Conservation (phyloP, 768 basidiomycete species). For the Fistulinella prunicolor region DNA sequence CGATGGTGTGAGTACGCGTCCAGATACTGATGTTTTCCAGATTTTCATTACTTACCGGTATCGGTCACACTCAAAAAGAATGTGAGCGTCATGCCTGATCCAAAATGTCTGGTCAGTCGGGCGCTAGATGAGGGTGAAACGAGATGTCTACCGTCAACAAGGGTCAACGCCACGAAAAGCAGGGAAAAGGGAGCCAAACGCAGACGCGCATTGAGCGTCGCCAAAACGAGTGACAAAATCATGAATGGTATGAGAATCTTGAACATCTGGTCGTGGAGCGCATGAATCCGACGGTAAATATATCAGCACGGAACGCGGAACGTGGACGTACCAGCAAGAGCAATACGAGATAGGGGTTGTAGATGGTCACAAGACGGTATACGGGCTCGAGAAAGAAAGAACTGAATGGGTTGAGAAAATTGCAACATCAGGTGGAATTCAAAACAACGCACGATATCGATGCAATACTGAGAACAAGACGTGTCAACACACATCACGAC, state of each 20-base stretch:
- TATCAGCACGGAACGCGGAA: too few relatives aligned
- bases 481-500: neutral
- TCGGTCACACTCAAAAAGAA: neutral
- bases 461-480: slow-evolving; percentile 52
- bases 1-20: too few relatives aligned
- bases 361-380: neutral
- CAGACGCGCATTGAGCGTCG: neutral
- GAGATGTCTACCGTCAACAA: neutral
- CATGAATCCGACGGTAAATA: too few relatives aligned
- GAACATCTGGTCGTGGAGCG: neutral
- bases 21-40: neutral
- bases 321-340: neutral
- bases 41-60: neutral
- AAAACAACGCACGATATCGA: slow-evolving; percentile 65
- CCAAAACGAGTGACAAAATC: neutral
- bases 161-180: neutral
- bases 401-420: slow-evolving; percentile 28
- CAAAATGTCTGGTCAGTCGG: neutral
- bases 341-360: neutral
- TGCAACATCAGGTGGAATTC: neutral
- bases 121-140: neutral
- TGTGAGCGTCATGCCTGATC: neutral
- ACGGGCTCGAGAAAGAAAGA: slow-evolving; percentile 45
- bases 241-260: neutral
- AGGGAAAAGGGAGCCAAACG: neutral